Percentiles rank a stretch among this genome's conserved stretches.
These are phyloP conservation scores for Handroanthus guayacan DNA, from an alignment of 257 asterid species.

Conservation along the genomic window DNA sequence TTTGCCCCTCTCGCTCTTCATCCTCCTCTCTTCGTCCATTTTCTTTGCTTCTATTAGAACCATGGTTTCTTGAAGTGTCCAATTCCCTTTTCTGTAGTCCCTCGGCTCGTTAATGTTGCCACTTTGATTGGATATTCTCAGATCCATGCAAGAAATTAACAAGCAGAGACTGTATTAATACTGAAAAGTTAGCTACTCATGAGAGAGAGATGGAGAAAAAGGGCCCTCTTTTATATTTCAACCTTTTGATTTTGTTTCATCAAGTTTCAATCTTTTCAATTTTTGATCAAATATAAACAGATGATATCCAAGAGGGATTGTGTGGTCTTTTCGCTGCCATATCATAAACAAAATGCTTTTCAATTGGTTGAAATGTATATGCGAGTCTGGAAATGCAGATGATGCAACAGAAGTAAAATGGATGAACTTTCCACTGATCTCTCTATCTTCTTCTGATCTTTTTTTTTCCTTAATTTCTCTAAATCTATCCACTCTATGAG, in stretches of 20 bases:
- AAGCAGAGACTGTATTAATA: background rate
- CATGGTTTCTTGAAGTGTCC: background rate
- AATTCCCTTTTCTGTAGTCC: background rate
- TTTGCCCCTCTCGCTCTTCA: slow-evolving; percentile 6
- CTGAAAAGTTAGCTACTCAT: background rate
- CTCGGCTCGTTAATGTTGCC: slow-evolving; percentile 26
- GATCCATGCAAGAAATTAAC: slow-evolving; percentile 37
- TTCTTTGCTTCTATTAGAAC: slow-evolving; percentile 1
- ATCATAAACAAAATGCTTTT: too few species aligned
- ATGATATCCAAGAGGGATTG: too few species aligned
- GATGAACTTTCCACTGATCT: too few species aligned
- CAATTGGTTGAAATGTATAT: too few species aligned
- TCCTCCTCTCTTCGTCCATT: slow-evolving; percentile 3
- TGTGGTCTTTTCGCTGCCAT: too few species aligned
- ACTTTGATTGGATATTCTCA: slow-evolving; percentile 15
- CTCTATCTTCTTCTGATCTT: too few species aligned
- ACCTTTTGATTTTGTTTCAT: background rate
- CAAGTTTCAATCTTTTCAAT: background rate
- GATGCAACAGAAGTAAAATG: too few species aligned
- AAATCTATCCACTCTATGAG: background rate
- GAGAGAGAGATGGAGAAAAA: background rate
- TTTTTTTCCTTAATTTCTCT: too few species aligned
- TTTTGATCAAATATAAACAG: background rate
- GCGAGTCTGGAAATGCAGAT: too few species aligned
- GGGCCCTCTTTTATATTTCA: background rate